Evolutionary conservation across 441 rosid genomes (phyloP), one percentile per base, ranked within the genome.

Genomic region (Populus hybrid): DNA sequence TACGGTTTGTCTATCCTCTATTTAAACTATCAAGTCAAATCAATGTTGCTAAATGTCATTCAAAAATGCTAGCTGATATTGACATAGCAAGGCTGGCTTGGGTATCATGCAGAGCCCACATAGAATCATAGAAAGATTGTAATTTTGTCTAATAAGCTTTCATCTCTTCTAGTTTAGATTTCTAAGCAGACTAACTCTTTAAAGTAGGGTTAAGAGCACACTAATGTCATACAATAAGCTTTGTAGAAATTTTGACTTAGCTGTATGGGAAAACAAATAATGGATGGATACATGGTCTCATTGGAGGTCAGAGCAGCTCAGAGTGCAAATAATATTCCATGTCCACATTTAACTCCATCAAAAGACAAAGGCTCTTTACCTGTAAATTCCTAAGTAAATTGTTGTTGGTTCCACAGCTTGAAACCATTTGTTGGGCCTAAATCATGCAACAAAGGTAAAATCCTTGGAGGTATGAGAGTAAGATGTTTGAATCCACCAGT

Each of bases 341-440:
- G 57, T 46, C n/a, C 57, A 46, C 57, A 46, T n/a, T n/a, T 46
- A 46, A 12, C 57, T 14, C n/a, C 57, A 46, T 18, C 23, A 16
- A 14, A 26, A 32, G 73, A 70, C 38, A 8, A 71, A 78, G n/a
- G 79, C 67, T 71, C 14, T 76, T 83, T 84, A 94, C 99, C 89
- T 84, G 80, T 92, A 95, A 81, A 86, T 90, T 84, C n/a, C 81
- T 90, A 67, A 86, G 89, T 78, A n/a, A 95, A 76, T 78, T 90
- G 92, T 76, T 90, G 97, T 64, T 91, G 92, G 80, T 90, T 90
- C 63, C 97, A n/a, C 97, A 78, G 98, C 97, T 80, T 88, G 94
- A n/a, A 84, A 95, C 89, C 99, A 95, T 94, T 87, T 94, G 98
- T 78, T 81, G 84, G 50, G 97, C n/a, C 94, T 79, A 95, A 85